Percentiles rank a stretch among this genome's conserved stretches.
These are phyloP conservation scores for Malania oleifera DNA, from an alignment of 164 flowering plant genomes.

Conservation along the genomic window DNA sequence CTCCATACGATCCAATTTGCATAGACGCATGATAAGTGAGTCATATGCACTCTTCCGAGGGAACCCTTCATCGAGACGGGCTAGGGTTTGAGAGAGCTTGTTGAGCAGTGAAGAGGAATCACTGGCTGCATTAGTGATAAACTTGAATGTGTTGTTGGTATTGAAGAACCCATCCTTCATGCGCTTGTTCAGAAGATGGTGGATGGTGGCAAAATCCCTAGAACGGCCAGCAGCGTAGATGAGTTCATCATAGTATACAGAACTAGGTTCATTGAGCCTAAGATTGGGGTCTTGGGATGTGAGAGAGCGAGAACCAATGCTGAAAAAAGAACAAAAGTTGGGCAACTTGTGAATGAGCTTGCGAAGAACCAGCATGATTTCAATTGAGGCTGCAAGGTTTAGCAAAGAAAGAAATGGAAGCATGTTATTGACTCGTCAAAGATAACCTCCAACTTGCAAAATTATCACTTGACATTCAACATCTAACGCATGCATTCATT, in stretches of 20 bases:
- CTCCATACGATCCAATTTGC: constrained; percentile 22
- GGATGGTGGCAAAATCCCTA: constrained; percentile 39
- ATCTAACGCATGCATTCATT: too few relatives aligned
- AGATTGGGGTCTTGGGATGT: constrained; percentile 11
- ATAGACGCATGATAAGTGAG: constrained; percentile 38
- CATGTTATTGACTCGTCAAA: too few relatives aligned
- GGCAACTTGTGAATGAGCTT: constrained; percentile 7
- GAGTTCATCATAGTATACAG: constrained; percentile 45
- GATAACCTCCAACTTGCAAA: too few relatives aligned
- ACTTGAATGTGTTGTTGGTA: constrained; percentile 27
- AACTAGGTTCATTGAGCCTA: constrained; percentile 25
- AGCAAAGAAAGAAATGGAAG: too few relatives aligned
- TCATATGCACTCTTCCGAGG: constrained; percentile 45
- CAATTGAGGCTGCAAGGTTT: too few relatives aligned
- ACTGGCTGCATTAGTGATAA: background rate
- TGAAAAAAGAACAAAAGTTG: constrained; percentile 7
- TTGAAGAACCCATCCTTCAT: constrained; percentile 37
- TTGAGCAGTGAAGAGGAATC: constrained; percentile 22
- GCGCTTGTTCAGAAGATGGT: constrained; percentile 44
- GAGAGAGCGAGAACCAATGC: constrained; percentile 16
- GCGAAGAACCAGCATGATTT: constrained; percentile 29
- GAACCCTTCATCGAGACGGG: constrained; percentile 33
- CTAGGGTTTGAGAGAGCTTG: constrained; percentile 27
- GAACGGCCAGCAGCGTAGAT: constrained; percentile 41
- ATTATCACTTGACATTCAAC: too few relatives aligned